A percentile compares a stretch with the other conserved stretches of the same genome.
Conservation (phyloP, 2,329 filamentous ascomycete species). For the Thermothelomyces thermophilus region DNA sequence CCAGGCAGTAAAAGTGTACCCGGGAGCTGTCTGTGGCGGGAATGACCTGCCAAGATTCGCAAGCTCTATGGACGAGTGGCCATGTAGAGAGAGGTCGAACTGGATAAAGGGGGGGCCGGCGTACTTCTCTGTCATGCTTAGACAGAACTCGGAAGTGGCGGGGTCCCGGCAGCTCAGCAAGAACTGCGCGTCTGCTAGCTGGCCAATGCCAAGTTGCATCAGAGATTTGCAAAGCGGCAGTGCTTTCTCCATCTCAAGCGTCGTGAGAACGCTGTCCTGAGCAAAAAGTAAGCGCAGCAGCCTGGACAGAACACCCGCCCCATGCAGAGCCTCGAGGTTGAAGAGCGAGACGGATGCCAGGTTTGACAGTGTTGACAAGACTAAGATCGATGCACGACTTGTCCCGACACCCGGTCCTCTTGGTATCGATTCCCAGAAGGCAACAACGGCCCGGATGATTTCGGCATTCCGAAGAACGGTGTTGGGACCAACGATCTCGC, state of each 20-base stretch:
- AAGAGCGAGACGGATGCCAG: slow-evolving; percentile 56
- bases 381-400: slow-evolving; percentile 53
- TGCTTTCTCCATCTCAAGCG: slow-evolving; percentile 52
- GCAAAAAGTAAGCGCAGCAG: slow-evolving; percentile 58
- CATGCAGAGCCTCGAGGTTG: slow-evolving; percentile 66
- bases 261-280: slow-evolving; percentile 42
- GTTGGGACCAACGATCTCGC: slow-evolving; percentile 43
- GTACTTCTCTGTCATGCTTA: slow-evolving; percentile 67
- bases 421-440: slow-evolving; percentile 58
- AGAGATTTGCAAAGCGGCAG: slow-evolving; percentile 62
- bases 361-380: slow-evolving; percentile 57
- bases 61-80: slow-evolving; percentile 85
- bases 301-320: slow-evolving; percentile 61
- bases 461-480: slow-evolving; percentile 54
- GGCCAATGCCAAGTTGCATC: slow-evolving; percentile 68
- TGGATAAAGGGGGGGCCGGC: slow-evolving; percentile 80
- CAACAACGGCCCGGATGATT: slow-evolving; percentile 55
- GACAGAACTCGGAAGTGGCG: slow-evolving; percentile 59
- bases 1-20: slow-evolving; percentile 90
- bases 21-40: slow-evolving; percentile 69
- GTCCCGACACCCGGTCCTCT: slow-evolving; percentile 38
- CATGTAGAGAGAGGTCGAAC: slow-evolving; percentile 83
- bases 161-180: slow-evolving; percentile 51
- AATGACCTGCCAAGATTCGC: slow-evolving; percentile 79
- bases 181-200: slow-evolving; percentile 75